A percentile compares a stretch with the other conserved stretches of the same genome.
phyloP scores from a whole-genome alignment of 1,139 yeast species.

The Zhuliangozyma blackwelliae region DNA sequence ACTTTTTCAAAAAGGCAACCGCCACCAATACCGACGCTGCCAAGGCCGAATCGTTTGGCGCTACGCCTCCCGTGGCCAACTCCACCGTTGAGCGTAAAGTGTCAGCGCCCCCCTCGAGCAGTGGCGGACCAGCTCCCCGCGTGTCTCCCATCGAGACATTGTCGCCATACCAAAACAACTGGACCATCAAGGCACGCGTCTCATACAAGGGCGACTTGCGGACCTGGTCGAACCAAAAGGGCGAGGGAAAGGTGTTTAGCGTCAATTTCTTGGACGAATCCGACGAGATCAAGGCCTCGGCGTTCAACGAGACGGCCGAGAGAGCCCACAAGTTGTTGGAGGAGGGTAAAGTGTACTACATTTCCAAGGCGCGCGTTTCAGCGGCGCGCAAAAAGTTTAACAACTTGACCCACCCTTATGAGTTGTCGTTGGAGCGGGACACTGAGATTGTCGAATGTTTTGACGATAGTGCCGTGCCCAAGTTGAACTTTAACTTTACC shows the following conservation, averaged over 20 bases:
- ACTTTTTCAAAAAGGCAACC: conserved; percentile 22
- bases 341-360: conserved; percentile 86
- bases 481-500: conserved; percentile 70
- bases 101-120: conserved; percentile 3
- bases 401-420: conserved; percentile 82
- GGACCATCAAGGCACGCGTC: conserved; percentile 93
- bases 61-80: conserved; percentile 7
- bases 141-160: conserved; percentile 78
- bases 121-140: conserved; percentile 19
- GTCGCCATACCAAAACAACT: conserved; percentile 84
- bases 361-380: conserved; percentile 77
- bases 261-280: conserved; percentile 90
- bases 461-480: conserved; percentile 64
- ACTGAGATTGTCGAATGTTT: conserved; percentile 69
- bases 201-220: conserved; percentile 83
- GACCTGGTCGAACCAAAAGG: conserved; percentile 81
- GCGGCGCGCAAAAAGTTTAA: conserved; percentile 86
- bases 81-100: not conserved
- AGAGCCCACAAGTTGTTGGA: conserved; percentile 68
- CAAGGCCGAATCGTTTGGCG: not conserved
- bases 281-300: conserved; percentile 95
- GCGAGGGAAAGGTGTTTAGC: conserved; percentile 87
- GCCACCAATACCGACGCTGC: conserved; percentile 7
- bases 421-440: conserved; percentile 76
- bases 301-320: conserved; percentile 85